These are phyloP conservation scores for Dryas drummondii DNA, from an alignment of 306 rosid species.

Conservation along the genomic window DNA sequence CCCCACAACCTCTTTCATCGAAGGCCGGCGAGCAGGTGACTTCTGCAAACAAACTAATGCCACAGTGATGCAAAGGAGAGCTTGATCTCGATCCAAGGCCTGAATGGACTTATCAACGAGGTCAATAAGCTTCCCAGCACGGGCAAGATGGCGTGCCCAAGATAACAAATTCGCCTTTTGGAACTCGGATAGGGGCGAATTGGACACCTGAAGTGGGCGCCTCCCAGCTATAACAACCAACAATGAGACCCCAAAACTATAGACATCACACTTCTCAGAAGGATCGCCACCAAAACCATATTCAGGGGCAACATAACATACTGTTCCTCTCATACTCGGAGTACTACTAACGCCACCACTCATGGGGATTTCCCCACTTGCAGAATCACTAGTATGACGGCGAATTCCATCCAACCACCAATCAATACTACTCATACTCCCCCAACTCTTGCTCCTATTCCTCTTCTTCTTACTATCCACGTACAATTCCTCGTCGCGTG, in stretches of 20 bases:
- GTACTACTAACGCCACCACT: constrained; percentile 94
- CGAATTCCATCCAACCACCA: constrained; percentile 89
- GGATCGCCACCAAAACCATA: constrained; percentile 74
- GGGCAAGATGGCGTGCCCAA: constrained; percentile 87
- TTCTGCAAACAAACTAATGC: constrained; percentile 84
- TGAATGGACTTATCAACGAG: constrained; percentile 71
- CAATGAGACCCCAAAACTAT: constrained; percentile 81
- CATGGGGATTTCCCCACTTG: constrained; percentile 73
- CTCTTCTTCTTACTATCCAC: constrained; percentile 52
- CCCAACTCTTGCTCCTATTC: constrained; percentile 51
- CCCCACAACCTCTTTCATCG: constrained; percentile 82
- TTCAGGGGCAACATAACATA: constrained; percentile 93
- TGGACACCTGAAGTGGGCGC: constrained; percentile 87
- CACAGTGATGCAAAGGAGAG: constrained; percentile 74
- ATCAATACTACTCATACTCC: constrained; percentile 58
- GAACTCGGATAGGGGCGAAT: constrained; percentile 77
- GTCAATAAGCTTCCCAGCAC: constrained; percentile 77
- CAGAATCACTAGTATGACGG: constrained; percentile 57
- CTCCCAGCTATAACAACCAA: constrained; percentile 84
- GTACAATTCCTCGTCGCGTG: constrained; percentile 53
- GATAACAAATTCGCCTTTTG: constrained; percentile 84
- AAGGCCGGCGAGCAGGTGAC: constrained; percentile 74
- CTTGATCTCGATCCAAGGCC: constrained; percentile 61
- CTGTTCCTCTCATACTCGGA: constrained; percentile 96
- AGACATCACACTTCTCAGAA: constrained; percentile 85